Percentiles rank a stretch among this genome's conserved stretches.
Evolutionary conservation across 192 early-diverging fungal genomes (phyloP).

Genomic region (Coemansia sp.): DNA sequence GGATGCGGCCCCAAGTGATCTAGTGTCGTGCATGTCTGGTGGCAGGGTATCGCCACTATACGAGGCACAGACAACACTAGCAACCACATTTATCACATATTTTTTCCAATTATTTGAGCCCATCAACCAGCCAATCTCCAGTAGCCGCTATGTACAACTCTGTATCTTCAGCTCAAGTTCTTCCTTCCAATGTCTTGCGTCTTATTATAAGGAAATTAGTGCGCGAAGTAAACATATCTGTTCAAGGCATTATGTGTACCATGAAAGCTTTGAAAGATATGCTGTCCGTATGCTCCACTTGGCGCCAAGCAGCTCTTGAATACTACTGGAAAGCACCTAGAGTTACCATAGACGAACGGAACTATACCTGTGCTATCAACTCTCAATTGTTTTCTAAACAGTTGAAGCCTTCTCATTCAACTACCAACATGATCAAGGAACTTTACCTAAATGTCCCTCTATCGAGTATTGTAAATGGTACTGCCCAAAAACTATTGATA

Average conservation of each 20-base stretch:
- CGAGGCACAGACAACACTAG: no score
- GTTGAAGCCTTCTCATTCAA: background rate
- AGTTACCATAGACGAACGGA: background rate
- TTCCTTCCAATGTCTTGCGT: background rate
- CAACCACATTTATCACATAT: no score
- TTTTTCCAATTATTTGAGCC: no score
- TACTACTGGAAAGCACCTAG: background rate
- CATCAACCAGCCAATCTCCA: no score
- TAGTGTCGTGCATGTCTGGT: no score
- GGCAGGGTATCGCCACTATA: no score
- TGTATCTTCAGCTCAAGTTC: background rate
- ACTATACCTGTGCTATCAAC: background rate
- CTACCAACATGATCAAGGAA: background rate
- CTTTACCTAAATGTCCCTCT: background rate
- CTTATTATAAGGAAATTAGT: background rate
- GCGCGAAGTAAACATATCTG: background rate
- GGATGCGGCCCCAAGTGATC: no score
- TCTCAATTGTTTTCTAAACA: background rate
- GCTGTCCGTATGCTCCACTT: background rate
- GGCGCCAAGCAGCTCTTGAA: background rate
- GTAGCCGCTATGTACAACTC: background rate
- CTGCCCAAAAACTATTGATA: background rate
- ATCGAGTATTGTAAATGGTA: background rate
- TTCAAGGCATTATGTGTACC: background rate
- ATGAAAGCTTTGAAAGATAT: background rate